Conservation (phyloP, 306 rosid species). For the Citrullus mucosospermus region DNA sequence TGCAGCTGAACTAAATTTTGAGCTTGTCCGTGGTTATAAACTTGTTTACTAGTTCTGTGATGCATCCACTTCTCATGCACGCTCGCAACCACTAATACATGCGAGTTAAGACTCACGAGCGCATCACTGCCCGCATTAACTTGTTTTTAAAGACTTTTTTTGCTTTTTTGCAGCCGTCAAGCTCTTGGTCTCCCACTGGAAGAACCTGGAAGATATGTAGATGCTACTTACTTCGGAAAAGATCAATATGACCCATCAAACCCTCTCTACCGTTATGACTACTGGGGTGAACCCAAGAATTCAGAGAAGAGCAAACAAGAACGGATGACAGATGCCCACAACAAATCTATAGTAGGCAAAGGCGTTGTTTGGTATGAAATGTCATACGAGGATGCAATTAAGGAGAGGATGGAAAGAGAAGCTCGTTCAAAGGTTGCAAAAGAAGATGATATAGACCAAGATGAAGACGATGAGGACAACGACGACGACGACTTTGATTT, state of each 20-base stretch:
- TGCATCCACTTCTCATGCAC: neutral
- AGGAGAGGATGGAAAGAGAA: conserved; percentile 39
- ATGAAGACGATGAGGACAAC: conserved; percentile 14
- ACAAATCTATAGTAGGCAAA: conserved; percentile 77
- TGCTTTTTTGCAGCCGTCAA: conserved; percentile 45
- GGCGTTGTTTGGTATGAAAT: conserved; percentile 55
- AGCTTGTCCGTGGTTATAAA: neutral
- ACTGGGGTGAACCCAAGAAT: conserved; percentile 96
- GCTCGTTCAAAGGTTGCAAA: conserved; percentile 22
- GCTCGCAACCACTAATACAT: neutral
- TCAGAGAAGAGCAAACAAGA: conserved; percentile 84
- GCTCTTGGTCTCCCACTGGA: conserved; percentile 79
- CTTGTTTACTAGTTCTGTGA: neutral
- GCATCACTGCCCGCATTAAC: neutral
- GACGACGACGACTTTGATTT: conserved; percentile 49
- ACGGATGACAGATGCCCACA: conserved; percentile 60
- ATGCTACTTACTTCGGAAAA: conserved; percentile 65
- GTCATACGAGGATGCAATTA: conserved; percentile 68
- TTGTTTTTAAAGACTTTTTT: neutral
- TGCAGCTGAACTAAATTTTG: neutral
- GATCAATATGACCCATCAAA: conserved; percentile 62
- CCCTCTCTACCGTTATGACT: conserved; percentile 79
- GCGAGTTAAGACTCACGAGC: neutral
- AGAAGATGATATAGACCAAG: conserved; percentile 14
- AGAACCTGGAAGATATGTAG: conserved; percentile 87